phyloP scores from a whole-genome alignment of 345 rosid genomes.

The Populus ilicifolia region DNA sequence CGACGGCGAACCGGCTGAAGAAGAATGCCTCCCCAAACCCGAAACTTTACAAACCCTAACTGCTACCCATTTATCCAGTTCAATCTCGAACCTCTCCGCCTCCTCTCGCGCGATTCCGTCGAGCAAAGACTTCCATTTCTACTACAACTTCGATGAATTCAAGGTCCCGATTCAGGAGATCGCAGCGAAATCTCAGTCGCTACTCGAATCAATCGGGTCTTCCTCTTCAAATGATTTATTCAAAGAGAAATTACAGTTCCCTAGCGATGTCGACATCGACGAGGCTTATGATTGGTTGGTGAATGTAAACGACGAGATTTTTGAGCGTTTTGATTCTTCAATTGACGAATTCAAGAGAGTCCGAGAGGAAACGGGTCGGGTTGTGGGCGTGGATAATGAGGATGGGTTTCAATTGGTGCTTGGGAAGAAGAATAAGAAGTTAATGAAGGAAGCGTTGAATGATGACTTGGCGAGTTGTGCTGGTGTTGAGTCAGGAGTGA shows the following conservation, averaged over 20 bases:
- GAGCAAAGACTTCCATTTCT: conserved; percentile 75
- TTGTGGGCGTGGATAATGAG: conserved; percentile 16
- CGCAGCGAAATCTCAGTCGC: conserved; percentile 40
- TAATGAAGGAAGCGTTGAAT: not conserved
- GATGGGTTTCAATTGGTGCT: conserved; percentile 71
- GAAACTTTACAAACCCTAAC: conserved; percentile 37
- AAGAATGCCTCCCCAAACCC: conserved; percentile 21
- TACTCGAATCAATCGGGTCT: conserved; percentile 56
- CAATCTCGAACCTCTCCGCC: conserved; percentile 47
- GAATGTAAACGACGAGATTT: conserved; percentile 57
- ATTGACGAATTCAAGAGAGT: conserved; percentile 47
- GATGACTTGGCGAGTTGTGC: conserved; percentile 7
- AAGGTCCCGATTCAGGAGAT: conserved; percentile 50
- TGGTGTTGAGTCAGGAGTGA: conserved; percentile 40
- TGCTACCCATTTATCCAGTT: conserved; percentile 38
- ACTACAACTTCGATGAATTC: conserved; percentile 71
- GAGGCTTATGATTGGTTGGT: conserved; percentile 76
- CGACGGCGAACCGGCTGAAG: conserved; percentile 5
- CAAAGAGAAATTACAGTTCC: conserved; percentile 31
- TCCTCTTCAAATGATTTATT: conserved; percentile 19
- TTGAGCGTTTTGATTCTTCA: conserved; percentile 61
- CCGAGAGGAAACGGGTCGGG: conserved; percentile 37
- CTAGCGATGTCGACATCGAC: conserved; percentile 41
- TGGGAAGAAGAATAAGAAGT: conserved; percentile 60
- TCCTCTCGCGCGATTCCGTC: conserved; percentile 56